Evolutionary conservation across 2,329 filamentous ascomycete species (phyloP), one percentile per base, ranked within the genome.

Genomic region (Trichoderma gracile): DNA sequence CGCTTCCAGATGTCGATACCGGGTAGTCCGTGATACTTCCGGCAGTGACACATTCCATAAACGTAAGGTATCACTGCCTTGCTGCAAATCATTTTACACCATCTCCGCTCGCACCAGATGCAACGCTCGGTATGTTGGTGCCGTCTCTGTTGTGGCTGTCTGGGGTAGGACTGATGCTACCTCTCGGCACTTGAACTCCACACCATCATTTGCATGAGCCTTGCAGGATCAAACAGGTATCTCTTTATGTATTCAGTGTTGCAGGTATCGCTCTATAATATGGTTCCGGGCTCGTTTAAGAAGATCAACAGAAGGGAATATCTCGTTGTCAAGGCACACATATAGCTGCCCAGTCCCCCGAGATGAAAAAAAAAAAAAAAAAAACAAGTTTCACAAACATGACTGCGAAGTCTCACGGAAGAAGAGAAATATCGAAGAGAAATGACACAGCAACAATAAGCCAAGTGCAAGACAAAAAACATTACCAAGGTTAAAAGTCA

Each of bases 11-110:
- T 6, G 30, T 33, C 19, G 30, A 46, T 46, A 33, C 15, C 45
- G 23, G 54, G 54, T 57, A 57, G 25, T 27, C n/a, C 23, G 9
- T 6, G 23, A 50, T 15, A 25, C 12, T 14, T 10, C 33, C 33
- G 33, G 33, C 33, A 38, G 4, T 38, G 33, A 38, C 33, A 38
- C 33, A 17, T 33, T 5, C 54, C 40, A 14, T 17, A 57, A 46
- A 10, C 9, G 54, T 46, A 46, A 57, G 54, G 54, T 57, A 8
- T 46, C 54, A 57, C 46, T 30, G 19, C 14, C 33, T 43, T 55
- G 17, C 54, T 57, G 54, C 54, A 57, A 46, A 43, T 40, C 54
- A 57, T 57, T 43, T 19, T n/a, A 25, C 25, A 25, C 9, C 54
- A 45, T 43, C 6, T 57, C 54, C 40, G 54, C 9, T 17, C 30